Base-by-base conservation (phyloP, 1,139 yeast species). In the Blastobotrys capitulatus region DNA sequence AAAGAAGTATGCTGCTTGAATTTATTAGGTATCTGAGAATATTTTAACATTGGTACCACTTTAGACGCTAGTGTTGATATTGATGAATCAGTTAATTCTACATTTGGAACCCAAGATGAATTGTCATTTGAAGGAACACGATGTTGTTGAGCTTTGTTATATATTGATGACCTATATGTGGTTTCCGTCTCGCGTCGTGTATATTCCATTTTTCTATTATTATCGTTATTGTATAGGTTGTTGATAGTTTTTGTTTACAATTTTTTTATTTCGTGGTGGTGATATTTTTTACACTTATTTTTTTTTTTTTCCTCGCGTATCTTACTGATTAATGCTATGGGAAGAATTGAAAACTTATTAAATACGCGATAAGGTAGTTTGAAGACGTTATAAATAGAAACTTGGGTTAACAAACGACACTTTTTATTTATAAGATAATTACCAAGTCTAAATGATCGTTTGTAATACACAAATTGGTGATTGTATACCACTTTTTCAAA, bases 11-110 rank as follows among this genome's bases (percentile, higher is more conserved):
- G 55, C 41, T 39, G 48, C 13, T 36, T 57, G 41, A 19, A 46
- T 45, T 45, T 48, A 27, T 46, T 40, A 4, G 54, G 50, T 2
- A 50, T 44, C 6, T 54, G 55, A 10, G 62, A 48, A 41, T 59
- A 59, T 49, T 61, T 56, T 13, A 58, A 57, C 38, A 62, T 56
- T 2, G 60, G 54, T 34, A 41, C 51, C 20, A 61, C 52, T 26
- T 63, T 52, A 15, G 52, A 38, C 0, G 62, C 61, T 44, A 64
- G 50, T 7, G 66, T 53, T 1, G 66, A 62, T 19, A 38, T 18
- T 12, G 59, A 47, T 12, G 42, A 42, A 7, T 52, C 46, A 8
- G 52, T 42, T 19, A 59, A 49, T 38, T 48, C 46, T 9, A 56
- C 60, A 15, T 52, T 53, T 2, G 61, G 48, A 8, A n/a, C 32